phyloP scores from a whole-genome alignment of 305 asterid genomes.

The Lippia alba region DNA sequence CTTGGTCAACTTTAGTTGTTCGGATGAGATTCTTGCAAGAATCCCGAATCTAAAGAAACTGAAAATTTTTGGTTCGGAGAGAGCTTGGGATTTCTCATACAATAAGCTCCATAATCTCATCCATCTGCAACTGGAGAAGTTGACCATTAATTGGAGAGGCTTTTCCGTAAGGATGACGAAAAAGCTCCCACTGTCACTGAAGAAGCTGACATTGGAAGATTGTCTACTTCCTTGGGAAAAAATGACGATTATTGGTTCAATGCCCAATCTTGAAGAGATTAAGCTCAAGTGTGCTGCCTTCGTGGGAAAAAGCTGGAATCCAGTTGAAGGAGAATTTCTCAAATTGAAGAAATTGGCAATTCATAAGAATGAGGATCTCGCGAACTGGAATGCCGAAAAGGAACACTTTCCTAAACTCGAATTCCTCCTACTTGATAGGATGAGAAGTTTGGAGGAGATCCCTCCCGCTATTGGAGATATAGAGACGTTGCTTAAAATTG shows the following conservation, averaged over 20 bases:
- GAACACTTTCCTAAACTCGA: background rate
- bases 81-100: background rate
- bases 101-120: background rate
- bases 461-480: slow-evolving; percentile 25
- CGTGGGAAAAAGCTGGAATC: background rate
- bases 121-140: background rate
- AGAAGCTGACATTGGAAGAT: background rate
- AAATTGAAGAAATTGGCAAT: background rate
- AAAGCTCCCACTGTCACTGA: background rate
- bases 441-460: slow-evolving; percentile 9
- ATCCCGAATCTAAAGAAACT: slow-evolving; percentile 9
- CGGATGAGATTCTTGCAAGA: background rate
- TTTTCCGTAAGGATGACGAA: background rate
- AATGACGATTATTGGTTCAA: background rate
- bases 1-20: background rate
- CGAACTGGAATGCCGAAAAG: background rate
- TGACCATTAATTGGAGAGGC: background rate
- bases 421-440: background rate
- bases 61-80: background rate
- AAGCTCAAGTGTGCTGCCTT: background rate
- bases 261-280: slow-evolving; percentile 4
- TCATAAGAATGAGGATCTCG: background rate
- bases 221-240: background rate
- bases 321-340: background rate
- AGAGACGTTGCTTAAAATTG: background rate